Base-by-base conservation (phyloP, 495 filamentous ascomycete species). In the Penicillium alfredii region DNA sequence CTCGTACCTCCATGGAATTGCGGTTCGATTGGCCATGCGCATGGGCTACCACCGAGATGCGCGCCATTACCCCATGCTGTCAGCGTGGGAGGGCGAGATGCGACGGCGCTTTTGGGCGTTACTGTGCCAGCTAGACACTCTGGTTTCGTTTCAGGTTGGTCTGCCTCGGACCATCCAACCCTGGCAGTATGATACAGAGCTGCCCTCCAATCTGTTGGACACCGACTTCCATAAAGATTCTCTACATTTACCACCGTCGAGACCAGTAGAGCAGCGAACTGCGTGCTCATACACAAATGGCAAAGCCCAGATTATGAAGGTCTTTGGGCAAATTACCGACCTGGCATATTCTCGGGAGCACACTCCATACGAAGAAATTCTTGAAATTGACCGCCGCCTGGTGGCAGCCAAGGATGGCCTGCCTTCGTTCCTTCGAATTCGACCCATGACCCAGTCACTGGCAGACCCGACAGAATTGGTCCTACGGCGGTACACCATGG, bases 401-500 rank as follows among this genome's bases (percentile, higher is more conserved):
- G 78, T 84, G 21, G 79, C 84, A 35, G 68, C 81, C 3, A 78
- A 79, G 38, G 73, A 70, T 10, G 64, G 71, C 21, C 63, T 89
- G 8, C 83, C 90, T 8, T 71, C 77, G 1, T 79, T 85, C 51
- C 69, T 95, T 10, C 74, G 72, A 33, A 63, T 88, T 12, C 77
- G 78, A 18, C 72, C 81, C 0, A 69, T 92, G 14, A 77, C 82
- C 28, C 82, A 88, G 41, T 78, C 67, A n/a, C 77, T 77, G 6
- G 71, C 77, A 12, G 88, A 93, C 51, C 78, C 86, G 1, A 75
- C 84, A 7, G 78, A 77, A 6, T 57, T 94, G 2, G 80, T 95
- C 35, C 84, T 93, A 67, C 81, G 85, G 42, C 80, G 88, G 8
- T 86, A 82, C 53, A 82, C 78, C 31, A 59, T 94, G 10, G 84